Conservation (phyloP, 179 eudicot genomes). For the Camellia oleifera region DNA sequence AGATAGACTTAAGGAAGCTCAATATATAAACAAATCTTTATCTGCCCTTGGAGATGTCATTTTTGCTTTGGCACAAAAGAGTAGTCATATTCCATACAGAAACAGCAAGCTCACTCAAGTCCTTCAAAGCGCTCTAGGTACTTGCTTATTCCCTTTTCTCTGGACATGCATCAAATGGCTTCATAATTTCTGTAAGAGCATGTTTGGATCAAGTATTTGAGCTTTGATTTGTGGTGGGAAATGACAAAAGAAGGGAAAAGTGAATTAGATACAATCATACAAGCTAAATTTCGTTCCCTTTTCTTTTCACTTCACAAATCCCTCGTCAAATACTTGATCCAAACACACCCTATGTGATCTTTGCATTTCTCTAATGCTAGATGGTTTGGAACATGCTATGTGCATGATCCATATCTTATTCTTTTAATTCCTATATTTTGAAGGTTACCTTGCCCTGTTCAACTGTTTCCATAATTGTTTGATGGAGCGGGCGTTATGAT, state of each 20-base stretch:
- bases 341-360: too few relatives aligned
- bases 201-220: too few relatives aligned
- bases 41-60: conserved; percentile 95
- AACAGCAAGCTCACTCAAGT: conserved; percentile 99
- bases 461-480: neutral
- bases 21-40: conserved; percentile 91
- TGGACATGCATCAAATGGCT: neutral
- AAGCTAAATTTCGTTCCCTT: too few relatives aligned
- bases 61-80: conserved; percentile 80
- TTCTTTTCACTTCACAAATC: too few relatives aligned
- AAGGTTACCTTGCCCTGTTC: neutral
- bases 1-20: conserved; percentile 87
- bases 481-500: neutral
- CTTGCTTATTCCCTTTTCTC: neutral
- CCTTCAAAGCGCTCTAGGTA: conserved; percentile 90
- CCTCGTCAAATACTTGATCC: too few relatives aligned
- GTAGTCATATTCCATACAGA: conserved; percentile 82
- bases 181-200: neutral
- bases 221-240: too few relatives aligned
- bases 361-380: neutral
- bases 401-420: neutral
- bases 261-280: too few relatives aligned
- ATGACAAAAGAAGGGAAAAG: too few relatives aligned
- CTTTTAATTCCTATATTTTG: too few relatives aligned
- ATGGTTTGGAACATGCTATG: neutral